Evolutionary conservation across 805 yeast species (phyloP), one percentile per base, ranked within the genome.

Genomic region (Komagataella pastoris): DNA sequence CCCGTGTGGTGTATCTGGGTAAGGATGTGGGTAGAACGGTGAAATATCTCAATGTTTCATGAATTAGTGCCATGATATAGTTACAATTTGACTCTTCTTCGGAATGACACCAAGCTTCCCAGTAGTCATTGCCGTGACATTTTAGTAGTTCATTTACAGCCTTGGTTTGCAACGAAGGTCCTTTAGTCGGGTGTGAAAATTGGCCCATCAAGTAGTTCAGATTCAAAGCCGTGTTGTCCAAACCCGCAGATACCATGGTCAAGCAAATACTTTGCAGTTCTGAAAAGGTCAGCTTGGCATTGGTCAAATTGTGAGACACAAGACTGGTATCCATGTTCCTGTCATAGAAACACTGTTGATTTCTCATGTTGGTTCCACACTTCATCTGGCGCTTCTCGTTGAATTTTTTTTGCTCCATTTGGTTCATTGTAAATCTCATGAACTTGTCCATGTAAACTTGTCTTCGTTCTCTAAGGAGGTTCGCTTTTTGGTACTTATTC

Each of bases 171-270:
- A 79, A 57, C 0, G 51, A 54, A 0, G 61, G 56, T 0, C 77
- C 77, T 24, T 59, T 53, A 14, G 53, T 55, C 1, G 72, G 71
- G 17, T 71, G 70, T 6, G 83, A 72, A 46, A 85, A 65, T 45
- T 80, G 84, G 0, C 85, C 85, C 56, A 83, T 59, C 7, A 82
- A 70, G 54, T 83, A 80, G 54, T 76, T 75, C 49, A 84, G 68
- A 48, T 79, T 83, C 36, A 83, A 68, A 0, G 88, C 82, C 0
- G 83, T 76, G 55, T 85, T 85, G 60, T 85, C 91, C 21, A 85
- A 65, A 0, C 93, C 93, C 7, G 90, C 93, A 57, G 88, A 81
- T 0, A 85, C 82, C 83, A 84, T 79, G 0, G 90, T 81, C 46
- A 85, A 66, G 59, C 90, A 84, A 5, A 82, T 72, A 47, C 86